These are phyloP conservation scores for Marsdenia floribunda DNA, from an alignment of 257 asterid species.

Conservation along the genomic window DNA sequence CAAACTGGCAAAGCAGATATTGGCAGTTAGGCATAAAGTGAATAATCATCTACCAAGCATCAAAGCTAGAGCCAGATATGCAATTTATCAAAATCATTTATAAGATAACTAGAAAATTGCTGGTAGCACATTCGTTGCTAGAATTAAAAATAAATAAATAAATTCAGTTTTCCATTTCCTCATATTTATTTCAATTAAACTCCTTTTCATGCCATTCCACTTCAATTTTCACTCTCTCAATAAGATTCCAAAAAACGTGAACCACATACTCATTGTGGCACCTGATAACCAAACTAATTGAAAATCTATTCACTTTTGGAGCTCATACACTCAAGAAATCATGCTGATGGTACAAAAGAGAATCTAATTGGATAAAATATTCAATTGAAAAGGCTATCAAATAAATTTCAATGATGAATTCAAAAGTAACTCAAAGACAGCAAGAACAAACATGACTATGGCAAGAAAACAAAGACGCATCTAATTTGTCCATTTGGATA, in stretches of 20 bases:
- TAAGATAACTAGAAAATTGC: not conserved
- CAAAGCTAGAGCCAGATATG: not conserved
- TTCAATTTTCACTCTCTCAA: not conserved
- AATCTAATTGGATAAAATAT: not conserved
- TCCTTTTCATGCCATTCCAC: not conserved
- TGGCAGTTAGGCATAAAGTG: not conserved
- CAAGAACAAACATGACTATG: not conserved
- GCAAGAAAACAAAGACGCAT: not conserved
- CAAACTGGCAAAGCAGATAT: constrained; percentile 48
- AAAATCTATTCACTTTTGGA: not conserved
- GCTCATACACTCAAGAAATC: not conserved
- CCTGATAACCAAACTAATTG: not conserved
- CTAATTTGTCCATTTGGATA: not conserved
- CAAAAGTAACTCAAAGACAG: not conserved
- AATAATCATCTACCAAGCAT: not conserved
- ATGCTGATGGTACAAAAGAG: not conserved
- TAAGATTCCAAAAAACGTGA: not conserved
- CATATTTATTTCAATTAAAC: not conserved
- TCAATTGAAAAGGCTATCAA: not conserved
- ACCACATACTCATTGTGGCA: not conserved
- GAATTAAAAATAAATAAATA: not conserved
- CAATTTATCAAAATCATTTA: not conserved
- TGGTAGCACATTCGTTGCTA: not conserved
- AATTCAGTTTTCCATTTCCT: not conserved
- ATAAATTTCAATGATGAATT: not conserved